phyloP scores from a whole-genome alignment of 257 asterid species.

The Cinchona pubescens region DNA sequence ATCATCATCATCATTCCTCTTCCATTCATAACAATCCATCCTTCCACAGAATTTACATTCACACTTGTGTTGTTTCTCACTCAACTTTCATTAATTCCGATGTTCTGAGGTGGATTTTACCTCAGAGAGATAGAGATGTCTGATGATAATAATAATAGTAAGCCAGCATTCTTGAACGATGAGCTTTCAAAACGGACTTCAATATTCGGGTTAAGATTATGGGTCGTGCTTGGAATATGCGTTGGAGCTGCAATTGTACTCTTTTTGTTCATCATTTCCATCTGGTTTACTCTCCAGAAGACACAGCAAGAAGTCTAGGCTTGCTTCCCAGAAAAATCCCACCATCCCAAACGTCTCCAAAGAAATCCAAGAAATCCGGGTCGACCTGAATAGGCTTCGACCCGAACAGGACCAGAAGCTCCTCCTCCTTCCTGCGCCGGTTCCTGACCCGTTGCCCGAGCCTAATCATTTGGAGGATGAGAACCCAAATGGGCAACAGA shows the following conservation, averaged over 20 bases:
- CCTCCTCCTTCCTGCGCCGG: conserved; percentile 32
- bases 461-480: conserved; percentile 30
- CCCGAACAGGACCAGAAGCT: conserved; percentile 32
- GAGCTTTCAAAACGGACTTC: conserved; percentile 63
- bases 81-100: conserved; percentile 13
- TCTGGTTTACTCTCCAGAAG: conserved; percentile 70
- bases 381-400: conserved; percentile 45
- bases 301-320: conserved; percentile 28
- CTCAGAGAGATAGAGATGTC: conserved; percentile 40
- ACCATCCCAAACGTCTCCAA: conserved; percentile 63
- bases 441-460: conserved; percentile 41
- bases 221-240: conserved; percentile 80
- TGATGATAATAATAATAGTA: conserved; percentile 23
- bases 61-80: conserved; percentile 17
- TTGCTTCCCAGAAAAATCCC: conserved; percentile 34
- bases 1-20: conserved; percentile 18
- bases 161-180: conserved; percentile 46
- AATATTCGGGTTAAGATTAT: conserved; percentile 67
- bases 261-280: conserved; percentile 60
- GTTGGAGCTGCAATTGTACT: conserved; percentile 80
- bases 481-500: conserved; percentile 33
- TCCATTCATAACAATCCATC: conserved; percentile 14
- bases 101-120: conserved; percentile 8
- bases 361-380: conserved; percentile 68
- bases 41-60: conserved; percentile 7